Base-by-base conservation (phyloP, 2,329 filamentous ascomycete genomes). In the Onygena corvina region DNA sequence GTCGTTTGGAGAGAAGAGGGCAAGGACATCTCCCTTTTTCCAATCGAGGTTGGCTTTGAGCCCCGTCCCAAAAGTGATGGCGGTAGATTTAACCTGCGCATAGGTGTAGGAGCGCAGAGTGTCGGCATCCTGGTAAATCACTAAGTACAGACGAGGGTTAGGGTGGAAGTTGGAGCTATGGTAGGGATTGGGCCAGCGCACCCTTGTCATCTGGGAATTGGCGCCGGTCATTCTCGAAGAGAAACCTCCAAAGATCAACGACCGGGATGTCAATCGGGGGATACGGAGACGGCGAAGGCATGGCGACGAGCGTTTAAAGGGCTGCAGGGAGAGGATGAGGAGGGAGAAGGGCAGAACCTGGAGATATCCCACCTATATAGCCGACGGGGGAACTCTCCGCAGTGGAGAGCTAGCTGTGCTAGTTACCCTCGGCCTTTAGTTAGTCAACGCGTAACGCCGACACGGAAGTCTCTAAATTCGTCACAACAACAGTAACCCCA, bases 11-110 rank as follows among this genome's bases (percentile, higher is more conserved):
- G 86, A 82, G 71, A 83, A 94, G 48, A 94, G 73, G 8, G 77
- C 84, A 18, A 95, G 73, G 1, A 92, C 85, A 62, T 95, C 86
- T 59, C 85, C 84, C 61, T 84, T 88, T 57, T 80, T 74, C 84
- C 88, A 94, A 46, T 80, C 75, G 76, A 82, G 90, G 18, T 73
- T 66, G 21, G 82, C 77, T 60, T 80, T 81, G 16, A 96, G 74
- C 0, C 86, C 89, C 55, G 82, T 80, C 46, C 86, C 89, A 57
- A 95, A 93, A n/a, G 80, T 76, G 33, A 80, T 67, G 1, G 86
- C 83, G 12, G 77, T 72, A 53, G 72, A 71, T 58, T 77, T 81
- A 50, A 86, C 68, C 54, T 86, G 74, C 27, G 73, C 72, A 63
- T 79, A 89, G 40, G 81, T 93, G 67, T 94, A 87, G 29, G 71